Evolutionary conservation across 371 early-diverging fungal species (phyloP).

Genomic region (Mortierella sp.): DNA sequence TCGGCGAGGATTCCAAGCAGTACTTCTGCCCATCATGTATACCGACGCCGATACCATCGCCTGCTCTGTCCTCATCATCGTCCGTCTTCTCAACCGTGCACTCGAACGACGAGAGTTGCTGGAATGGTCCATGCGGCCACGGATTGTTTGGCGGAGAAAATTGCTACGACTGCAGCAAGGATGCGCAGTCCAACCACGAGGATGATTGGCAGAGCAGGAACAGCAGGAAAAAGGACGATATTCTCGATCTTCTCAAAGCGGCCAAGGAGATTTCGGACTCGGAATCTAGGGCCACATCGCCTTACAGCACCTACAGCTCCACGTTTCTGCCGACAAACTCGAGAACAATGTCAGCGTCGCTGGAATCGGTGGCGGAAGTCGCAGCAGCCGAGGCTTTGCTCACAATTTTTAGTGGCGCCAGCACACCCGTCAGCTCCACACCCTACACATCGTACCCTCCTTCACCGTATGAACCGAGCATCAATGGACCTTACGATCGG

Average conservation of each 20-base stretch:
- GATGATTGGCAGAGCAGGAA: slow-evolving; percentile 20
- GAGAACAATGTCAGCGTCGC: slow-evolving; percentile 52
- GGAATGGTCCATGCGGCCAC: slow-evolving; percentile 11
- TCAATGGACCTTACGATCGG: slow-evolving; percentile 21
- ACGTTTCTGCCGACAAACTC: slow-evolving; percentile 55
- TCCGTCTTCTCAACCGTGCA: slow-evolving; percentile 33
- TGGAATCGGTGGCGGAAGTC: slow-evolving; percentile 48
- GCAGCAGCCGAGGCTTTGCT: slow-evolving; percentile 52
- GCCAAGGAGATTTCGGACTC: slow-evolving; percentile 55
- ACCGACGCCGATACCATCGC: slow-evolving; percentile 48
- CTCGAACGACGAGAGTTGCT: slow-evolving; percentile 37
- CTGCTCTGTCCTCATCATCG: slow-evolving; percentile 40
- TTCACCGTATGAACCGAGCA: slow-evolving; percentile 34
- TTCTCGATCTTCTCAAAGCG: slow-evolving; percentile 47
- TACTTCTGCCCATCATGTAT: slow-evolving; percentile 60
- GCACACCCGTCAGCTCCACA: slow-evolving; percentile 42
- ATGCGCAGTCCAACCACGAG: slow-evolving; percentile 9
- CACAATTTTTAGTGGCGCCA: slow-evolving; percentile 50
- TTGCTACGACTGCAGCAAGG: neutral
- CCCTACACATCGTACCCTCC: slow-evolving; percentile 52
- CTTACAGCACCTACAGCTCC: slow-evolving; percentile 55
- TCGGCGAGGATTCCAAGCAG: slow-evolving; percentile 50
- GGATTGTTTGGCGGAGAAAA: neutral
- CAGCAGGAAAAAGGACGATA: slow-evolving; percentile 44
- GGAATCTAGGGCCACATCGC: slow-evolving; percentile 58